Evolutionary conservation across 192 early-diverging fungal genomes (phyloP).

Genomic region (Gonapodya sp.): DNA sequence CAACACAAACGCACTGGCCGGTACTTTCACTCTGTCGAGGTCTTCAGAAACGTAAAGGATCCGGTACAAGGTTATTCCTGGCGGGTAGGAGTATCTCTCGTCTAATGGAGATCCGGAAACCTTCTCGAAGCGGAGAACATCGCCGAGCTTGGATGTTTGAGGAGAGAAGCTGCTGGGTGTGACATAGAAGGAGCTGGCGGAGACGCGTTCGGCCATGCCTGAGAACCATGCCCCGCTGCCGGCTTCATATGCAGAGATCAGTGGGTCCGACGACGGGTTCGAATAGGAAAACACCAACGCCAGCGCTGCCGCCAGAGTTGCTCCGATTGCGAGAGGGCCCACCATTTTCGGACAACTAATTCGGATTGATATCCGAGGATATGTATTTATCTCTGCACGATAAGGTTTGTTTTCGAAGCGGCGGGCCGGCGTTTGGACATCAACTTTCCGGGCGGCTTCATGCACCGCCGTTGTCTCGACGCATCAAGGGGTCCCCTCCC

Average conservation of each 20-base stretch:
- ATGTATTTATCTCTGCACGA: too few relatives aligned
- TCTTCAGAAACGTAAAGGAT: neutral
- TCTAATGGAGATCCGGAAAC: neutral
- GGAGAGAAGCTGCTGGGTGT: neutral
- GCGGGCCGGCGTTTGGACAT: too few relatives aligned
- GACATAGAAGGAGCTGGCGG: neutral
- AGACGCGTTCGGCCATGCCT: neutral
- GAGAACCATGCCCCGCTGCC: neutral
- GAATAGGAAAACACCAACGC: too few relatives aligned
- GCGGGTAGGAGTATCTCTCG: neutral
- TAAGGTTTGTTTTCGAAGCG: too few relatives aligned
- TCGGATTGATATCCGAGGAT: too few relatives aligned
- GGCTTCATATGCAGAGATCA: neutral
- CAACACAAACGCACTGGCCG: neutral
- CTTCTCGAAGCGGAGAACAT: neutral
- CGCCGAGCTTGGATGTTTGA: neutral
- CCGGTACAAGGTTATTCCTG: neutral
- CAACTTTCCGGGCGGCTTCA: too few relatives aligned
- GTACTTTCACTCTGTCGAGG: neutral
- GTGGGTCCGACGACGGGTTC: too few relatives aligned
- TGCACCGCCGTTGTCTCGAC: too few relatives aligned
- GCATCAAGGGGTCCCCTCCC: too few relatives aligned
- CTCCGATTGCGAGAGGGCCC: too few relatives aligned
- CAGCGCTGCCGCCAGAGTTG: too few relatives aligned
- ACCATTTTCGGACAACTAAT: too few relatives aligned